phyloP scores from a whole-genome alignment of 345 rosid genomes.

The Lepidium aucheri region DNA sequence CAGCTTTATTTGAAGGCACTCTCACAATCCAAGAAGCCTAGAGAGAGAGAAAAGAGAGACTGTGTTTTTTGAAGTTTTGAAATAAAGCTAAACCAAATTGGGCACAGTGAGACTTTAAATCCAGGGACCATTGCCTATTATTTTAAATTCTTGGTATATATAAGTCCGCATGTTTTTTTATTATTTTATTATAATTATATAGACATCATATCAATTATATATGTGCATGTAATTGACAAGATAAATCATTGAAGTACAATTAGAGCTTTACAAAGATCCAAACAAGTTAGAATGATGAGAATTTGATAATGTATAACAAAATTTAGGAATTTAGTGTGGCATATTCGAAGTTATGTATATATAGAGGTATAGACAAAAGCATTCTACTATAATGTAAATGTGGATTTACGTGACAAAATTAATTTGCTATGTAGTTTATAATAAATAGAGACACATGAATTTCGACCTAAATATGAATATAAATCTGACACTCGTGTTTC shows the following conservation, averaged over 20 bases:
- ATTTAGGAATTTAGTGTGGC: not conserved
- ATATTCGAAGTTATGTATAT: not conserved
- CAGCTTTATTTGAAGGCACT: constrained; percentile 25
- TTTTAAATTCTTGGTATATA: not conserved
- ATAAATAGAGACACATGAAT: constrained; percentile 11
- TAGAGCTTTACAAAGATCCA: not conserved
- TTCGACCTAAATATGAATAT: constrained; percentile 7
- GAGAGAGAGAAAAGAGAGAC: constrained; percentile 1
- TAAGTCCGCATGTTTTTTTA: not conserved
- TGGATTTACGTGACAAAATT: not conserved
- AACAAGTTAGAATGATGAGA: not conserved
- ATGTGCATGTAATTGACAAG: not conserved
- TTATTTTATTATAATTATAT: too few species aligned
- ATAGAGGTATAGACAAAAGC: not conserved
- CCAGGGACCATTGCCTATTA: constrained; percentile 16
- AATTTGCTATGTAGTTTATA: not conserved
- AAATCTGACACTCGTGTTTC: constrained; percentile 26
- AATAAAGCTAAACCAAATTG: constrained; percentile 22
- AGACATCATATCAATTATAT: not conserved
- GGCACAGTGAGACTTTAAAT: not conserved
- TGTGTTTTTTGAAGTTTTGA: constrained; percentile 22
- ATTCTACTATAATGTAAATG: not conserved
- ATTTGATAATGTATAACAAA: not conserved
- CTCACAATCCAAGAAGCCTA: constrained; percentile 19
- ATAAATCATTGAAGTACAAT: not conserved